Base-by-base conservation (phyloP, 192 early-diverging fungal genomes). In the Podila minutissima region DNA sequence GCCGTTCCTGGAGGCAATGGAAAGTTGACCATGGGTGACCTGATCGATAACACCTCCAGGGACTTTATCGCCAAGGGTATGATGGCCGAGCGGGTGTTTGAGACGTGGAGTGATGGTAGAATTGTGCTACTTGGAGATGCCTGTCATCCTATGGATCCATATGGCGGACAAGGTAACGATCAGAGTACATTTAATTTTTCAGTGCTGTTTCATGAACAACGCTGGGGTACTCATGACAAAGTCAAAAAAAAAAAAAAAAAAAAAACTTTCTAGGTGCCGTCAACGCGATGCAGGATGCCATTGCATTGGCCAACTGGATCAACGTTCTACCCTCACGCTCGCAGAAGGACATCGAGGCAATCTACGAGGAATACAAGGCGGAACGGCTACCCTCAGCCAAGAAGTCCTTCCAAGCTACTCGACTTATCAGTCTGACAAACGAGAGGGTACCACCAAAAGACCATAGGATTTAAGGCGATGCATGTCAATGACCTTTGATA, bases 61-160 rank as follows among this genome's bases (percentile, higher is more conserved):
- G 53, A 26, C 20, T 55, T 55, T 11, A 55, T 55, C 24, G 53
- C 24, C 53, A 55, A 55, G 22, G 53, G 53, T 17, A 24, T 55
- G n/a, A 2, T 55, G 53, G 53, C 53, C 11, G 53, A 55, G 24
- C 5, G 53, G 11, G 53, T 55, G n/a, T 55, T 55, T 55, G 53
- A 55, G 53, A 26, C 53, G 24, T 55, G 53, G 53, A n/a, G 11
- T 10, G 11, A 22, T 26, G 53, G 53, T 6, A n/a, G 53, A 55
- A 55, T 26, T 10, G 53, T 55, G 20, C 53, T 55, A 8, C 53
- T 55, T 11, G 53, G 53, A 55, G 53, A 55, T 55, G 53, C 53
- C 5, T 55, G 53, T 55, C 53, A 55, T 26, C 53, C 53, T 24
- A 55, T 55, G 53, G 53, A 55, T 26, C 53, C 53, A n/a, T 55